These are phyloP conservation scores for Desmodesmus armatus DNA, from an alignment of 139 green algal species.

Conservation along the genomic window DNA sequence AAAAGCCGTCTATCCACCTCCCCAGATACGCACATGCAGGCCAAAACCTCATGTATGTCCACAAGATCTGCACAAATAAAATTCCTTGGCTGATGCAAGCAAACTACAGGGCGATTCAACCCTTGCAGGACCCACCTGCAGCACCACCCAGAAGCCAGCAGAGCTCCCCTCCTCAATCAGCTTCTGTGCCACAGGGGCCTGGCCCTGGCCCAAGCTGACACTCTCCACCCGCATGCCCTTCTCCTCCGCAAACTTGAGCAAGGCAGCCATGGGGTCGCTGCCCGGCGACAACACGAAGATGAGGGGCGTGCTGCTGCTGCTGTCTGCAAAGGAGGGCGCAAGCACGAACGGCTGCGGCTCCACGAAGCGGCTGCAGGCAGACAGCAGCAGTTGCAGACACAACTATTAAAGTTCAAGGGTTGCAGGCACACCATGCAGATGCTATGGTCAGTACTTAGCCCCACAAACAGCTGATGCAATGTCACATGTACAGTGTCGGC, in stretches of 20 bases:
- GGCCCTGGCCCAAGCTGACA: constrained; percentile 85
- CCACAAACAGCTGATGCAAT: no score
- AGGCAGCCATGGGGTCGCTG: constrained; percentile 86
- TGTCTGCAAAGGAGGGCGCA: constrained; percentile 82
- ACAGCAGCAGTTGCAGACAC: neutral
- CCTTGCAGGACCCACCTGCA: constrained; percentile 51
- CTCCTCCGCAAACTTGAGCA: constrained; percentile 86
- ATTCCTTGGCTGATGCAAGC: no score
- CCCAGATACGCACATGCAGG: no score
- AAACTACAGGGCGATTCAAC: no score
- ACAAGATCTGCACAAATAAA: no score
- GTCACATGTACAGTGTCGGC: no score
- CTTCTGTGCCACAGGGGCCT: constrained; percentile 77
- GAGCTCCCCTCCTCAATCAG: constrained; percentile 71
- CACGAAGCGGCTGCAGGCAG: constrained; percentile 68
- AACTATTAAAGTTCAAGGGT: neutral
- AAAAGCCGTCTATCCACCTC: no score
- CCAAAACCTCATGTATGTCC: no score
- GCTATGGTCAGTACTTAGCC: neutral
- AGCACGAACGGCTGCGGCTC: constrained; percentile 85
- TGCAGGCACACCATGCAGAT: neutral
- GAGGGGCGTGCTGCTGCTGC: constrained; percentile 73
- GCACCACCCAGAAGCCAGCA: constrained; percentile 83
- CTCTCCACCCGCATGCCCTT: constrained; percentile 68
- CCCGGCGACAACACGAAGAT: constrained; percentile 94